Conservation (phyloP, 2,329 filamentous ascomycete genomes). For the Penicillium griseofulvum region DNA sequence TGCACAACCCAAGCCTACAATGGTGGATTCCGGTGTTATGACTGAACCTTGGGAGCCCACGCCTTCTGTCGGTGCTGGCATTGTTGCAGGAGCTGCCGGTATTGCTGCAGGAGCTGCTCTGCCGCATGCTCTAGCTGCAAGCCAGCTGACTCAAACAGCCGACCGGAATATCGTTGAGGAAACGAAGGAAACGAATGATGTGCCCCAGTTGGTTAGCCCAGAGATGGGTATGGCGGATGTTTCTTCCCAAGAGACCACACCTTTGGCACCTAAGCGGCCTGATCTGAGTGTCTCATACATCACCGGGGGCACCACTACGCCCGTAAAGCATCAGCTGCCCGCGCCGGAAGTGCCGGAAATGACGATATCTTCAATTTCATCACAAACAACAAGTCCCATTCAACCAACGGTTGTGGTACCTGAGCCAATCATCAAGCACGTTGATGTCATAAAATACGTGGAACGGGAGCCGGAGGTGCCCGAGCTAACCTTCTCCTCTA, state of each 20-base stretch:
- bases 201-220: slow-evolving; percentile 17
- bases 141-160: slow-evolving; percentile 10
- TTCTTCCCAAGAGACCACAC: slow-evolving; percentile 35
- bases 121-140: slow-evolving; percentile 20
- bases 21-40: slow-evolving; percentile 63
- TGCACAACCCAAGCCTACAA: slow-evolving; percentile 34
- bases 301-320: slow-evolving; percentile 30
- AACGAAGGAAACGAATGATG: slow-evolving; percentile 9
- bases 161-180: slow-evolving; percentile 20
- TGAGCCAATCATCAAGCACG: slow-evolving; percentile 13
- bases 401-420: slow-evolving; percentile 9
- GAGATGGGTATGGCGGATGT: slow-evolving; percentile 35
- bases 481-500: slow-evolving; percentile 28
- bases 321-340: slow-evolving; percentile 22
- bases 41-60: slow-evolving; percentile 57
- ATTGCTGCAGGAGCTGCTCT: slow-evolving; percentile 21
- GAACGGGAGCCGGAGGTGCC: slow-evolving; percentile 17
- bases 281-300: slow-evolving; percentile 36
- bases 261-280: slow-evolving; percentile 43
- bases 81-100: slow-evolving; percentile 13
- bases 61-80: background rate
- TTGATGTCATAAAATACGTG: slow-evolving; percentile 10
- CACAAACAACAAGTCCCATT: slow-evolving; percentile 28
- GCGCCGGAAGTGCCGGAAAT: slow-evolving; percentile 21
- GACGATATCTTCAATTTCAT: slow-evolving; percentile 35